Percentiles rank a stretch among this genome's conserved stretches.
Evolutionary conservation across 805 yeast species (phyloP).

Genomic region (Jamesozyma spencerorum): DNA sequence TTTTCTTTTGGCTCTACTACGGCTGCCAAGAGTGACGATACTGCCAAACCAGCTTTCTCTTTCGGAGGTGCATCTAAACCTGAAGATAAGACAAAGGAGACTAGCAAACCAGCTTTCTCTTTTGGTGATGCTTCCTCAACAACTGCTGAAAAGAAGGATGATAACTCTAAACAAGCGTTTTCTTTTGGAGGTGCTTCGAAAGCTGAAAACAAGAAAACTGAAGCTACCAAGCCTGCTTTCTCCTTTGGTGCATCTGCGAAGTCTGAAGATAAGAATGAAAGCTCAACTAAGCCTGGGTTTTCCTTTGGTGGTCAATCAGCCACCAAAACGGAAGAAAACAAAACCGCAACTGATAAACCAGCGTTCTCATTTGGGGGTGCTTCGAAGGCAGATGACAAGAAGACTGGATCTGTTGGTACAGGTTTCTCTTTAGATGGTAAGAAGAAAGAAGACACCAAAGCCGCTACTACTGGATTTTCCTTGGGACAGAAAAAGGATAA

Average conservation of each 20-base stretch:
- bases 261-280: background rate
- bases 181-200: constrained; percentile 2
- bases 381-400: constrained; percentile 2
- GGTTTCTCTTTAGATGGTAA: constrained; percentile 13
- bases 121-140: constrained; percentile 10
- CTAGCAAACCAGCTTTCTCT: constrained; percentile 11
- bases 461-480: constrained; percentile 11
- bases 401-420: constrained; percentile 11
- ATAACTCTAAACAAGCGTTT: constrained; percentile 8
- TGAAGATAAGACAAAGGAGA: background rate
- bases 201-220: background rate
- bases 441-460: constrained; percentile 5
- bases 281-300: constrained; percentile 12
- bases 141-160: constrained; percentile 2
- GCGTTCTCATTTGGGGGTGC: constrained; percentile 9
- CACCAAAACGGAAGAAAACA: background rate
- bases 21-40: background rate
- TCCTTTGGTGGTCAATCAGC: constrained; percentile 16
- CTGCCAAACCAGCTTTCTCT: constrained; percentile 12
- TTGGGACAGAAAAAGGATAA: constrained; percentile 11
- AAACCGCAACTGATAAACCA: constrained; percentile 5
- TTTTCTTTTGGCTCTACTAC: background rate
- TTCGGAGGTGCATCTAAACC: constrained; percentile 9
- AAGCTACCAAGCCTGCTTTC: constrained; percentile 14
- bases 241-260: constrained; percentile 12